Conservation (phyloP, 768 basidiomycete genomes). For the Multifurca ochricompacta region DNA sequence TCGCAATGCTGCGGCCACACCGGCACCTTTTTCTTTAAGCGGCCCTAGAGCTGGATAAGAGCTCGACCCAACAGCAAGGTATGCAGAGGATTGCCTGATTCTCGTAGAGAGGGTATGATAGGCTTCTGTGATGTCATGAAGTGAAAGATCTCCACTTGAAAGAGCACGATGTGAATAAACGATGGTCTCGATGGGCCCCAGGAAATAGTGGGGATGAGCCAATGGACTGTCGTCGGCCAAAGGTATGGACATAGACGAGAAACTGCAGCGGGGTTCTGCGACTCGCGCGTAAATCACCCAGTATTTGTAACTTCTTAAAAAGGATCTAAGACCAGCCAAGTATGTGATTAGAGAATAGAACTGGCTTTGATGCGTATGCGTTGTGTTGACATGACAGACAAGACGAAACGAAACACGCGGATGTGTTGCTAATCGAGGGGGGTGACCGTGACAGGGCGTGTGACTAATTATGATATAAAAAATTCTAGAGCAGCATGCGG, state of each 20-base stretch:
- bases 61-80: background rate
- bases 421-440: too few species aligned
- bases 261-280: background rate
- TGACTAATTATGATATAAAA: background rate
- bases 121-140: conserved; percentile 13
- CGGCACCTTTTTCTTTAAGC: background rate
- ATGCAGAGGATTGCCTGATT: background rate
- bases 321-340: background rate
- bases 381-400: background rate
- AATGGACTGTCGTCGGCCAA: conserved; percentile 1
- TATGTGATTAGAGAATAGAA: background rate
- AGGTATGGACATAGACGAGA: background rate
- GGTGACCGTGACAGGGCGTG: conserved; percentile 6
- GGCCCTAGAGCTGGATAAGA: conserved; percentile 2
- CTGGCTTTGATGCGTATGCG: background rate
- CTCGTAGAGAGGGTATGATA: conserved; percentile 11
- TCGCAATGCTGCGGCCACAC: conserved; percentile 1
- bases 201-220: conserved; percentile 1
- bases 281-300: background rate
- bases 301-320: background rate
- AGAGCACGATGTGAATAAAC: conserved; percentile 1
- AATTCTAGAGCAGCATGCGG: background rate
- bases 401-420: background rate
- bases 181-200: conserved; percentile 13
- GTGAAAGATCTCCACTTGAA: conserved; percentile 1